These are phyloP conservation scores for Penicillium concentricum DNA, from an alignment of 2,329 filamentous ascomycete genomes.

Conservation along the genomic window DNA sequence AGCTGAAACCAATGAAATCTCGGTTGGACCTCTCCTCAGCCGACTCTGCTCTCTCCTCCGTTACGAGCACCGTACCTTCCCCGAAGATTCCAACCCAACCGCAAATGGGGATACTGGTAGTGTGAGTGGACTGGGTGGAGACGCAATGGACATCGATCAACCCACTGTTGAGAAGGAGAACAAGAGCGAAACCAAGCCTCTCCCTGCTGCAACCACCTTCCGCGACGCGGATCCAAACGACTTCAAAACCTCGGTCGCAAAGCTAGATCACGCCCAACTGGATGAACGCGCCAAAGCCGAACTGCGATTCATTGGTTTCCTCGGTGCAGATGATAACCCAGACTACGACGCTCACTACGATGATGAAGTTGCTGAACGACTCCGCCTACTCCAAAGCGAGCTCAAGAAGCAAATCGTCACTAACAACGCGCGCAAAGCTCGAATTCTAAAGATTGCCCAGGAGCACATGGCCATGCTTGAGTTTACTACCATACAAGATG, in stretches of 20 bases:
- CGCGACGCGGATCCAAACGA: constrained; percentile 71
- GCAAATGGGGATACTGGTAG: constrained; percentile 46
- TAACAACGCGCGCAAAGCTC: constrained; percentile 87
- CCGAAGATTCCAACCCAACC: constrained; percentile 52
- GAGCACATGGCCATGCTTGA: constrained; percentile 96
- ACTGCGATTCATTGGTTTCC: constrained; percentile 83
- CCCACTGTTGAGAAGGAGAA: constrained; percentile 46
- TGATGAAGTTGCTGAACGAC: constrained; percentile 86
- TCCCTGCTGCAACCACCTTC: constrained; percentile 74
- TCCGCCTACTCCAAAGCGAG: constrained; percentile 79
- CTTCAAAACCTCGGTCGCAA: constrained; percentile 77
- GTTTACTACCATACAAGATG: constrained; percentile 93
- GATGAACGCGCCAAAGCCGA: constrained; percentile 92
- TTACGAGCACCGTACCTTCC: constrained; percentile 61
- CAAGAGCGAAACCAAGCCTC: constrained; percentile 39
- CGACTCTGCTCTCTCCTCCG: constrained; percentile 78
- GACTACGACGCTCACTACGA: constrained; percentile 90
- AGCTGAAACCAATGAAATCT: constrained; percentile 86
- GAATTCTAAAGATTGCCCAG: constrained; percentile 81
- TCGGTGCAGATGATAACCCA: constrained; percentile 66
- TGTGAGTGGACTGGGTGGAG: constrained; percentile 42
- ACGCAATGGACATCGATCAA: constrained; percentile 51
- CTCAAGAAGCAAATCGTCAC: constrained; percentile 79
- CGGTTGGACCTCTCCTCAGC: constrained; percentile 79
- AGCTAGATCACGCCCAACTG: constrained; percentile 79